Evolutionary conservation across 768 basidiomycete genomes (phyloP).

Genomic region (Termitomyces sp.): DNA sequence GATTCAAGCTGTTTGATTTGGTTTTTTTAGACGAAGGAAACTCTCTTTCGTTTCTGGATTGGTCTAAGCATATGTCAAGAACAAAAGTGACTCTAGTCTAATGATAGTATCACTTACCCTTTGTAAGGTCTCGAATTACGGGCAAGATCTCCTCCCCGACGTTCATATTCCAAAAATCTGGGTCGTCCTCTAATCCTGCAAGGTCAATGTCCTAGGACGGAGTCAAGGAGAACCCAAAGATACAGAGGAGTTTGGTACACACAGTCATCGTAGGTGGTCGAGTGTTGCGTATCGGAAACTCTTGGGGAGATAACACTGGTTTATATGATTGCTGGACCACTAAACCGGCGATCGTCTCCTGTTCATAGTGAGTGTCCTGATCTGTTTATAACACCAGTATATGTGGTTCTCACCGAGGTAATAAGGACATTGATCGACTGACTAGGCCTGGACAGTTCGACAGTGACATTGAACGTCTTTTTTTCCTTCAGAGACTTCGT

Average conservation of each 20-base stretch:
- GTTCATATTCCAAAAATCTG: slow-evolving; percentile 62
- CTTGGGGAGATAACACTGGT: slow-evolving; percentile 45
- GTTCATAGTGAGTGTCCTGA: slow-evolving; percentile 4
- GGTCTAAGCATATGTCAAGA: not conserved
- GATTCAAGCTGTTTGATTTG: not conserved
- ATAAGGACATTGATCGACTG: slow-evolving; percentile 60
- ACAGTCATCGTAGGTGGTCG: slow-evolving; percentile 63
- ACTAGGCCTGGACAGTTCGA: slow-evolving; percentile 67
- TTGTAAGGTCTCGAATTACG: slow-evolving; percentile 31
- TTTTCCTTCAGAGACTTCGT: slow-evolving; percentile 59
- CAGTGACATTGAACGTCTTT: slow-evolving; percentile 57
- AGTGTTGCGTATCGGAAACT: slow-evolving; percentile 68
- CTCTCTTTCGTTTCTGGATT: not conserved
- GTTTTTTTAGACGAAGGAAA: not conserved
- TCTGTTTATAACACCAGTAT: not conserved
- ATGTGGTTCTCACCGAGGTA: slow-evolving; percentile 45
- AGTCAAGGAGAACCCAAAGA: not conserved
- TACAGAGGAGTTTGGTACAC: slow-evolving; percentile 12
- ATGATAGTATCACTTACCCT: slow-evolving; percentile 15
- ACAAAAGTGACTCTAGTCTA: not conserved
- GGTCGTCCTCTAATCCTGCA: slow-evolving; percentile 60
- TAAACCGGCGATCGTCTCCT: slow-evolving; percentile 78
- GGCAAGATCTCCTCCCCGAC: slow-evolving; percentile 26
- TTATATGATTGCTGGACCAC: slow-evolving; percentile 47
- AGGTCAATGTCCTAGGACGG: slow-evolving; percentile 55